Conservation (phyloP, 441 rosid species). For the Eutrema salsugineum region DNA sequence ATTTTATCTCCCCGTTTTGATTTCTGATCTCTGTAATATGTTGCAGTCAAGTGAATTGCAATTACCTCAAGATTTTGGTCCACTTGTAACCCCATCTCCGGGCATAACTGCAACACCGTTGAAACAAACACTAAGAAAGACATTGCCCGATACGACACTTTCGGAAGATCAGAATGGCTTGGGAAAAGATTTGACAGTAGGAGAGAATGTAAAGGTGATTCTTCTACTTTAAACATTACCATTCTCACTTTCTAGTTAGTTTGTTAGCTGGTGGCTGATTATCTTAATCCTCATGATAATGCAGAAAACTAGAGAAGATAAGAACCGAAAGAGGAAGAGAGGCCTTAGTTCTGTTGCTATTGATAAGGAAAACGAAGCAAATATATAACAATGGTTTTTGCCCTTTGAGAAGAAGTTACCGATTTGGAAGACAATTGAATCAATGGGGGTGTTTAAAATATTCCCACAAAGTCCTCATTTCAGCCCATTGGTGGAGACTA, state of each 20-base stretch:
- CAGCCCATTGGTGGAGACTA: constrained; percentile 42
- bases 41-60: constrained; percentile 40
- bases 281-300: not conserved
- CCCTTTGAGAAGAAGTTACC: constrained; percentile 52
- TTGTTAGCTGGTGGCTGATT: not conserved
- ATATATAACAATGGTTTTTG: constrained; percentile 25
- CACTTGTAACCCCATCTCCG: not conserved
- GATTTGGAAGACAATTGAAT: constrained; percentile 52
- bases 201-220: not conserved
- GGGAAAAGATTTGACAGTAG: not conserved
- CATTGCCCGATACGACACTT: too few species aligned
- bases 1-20: not conserved
- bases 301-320: constrained; percentile 31
- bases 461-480: constrained; percentile 69
- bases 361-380: not conserved
- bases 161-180: too few species aligned
- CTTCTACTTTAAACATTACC: not conserved
- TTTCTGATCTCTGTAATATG: not conserved
- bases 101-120: not conserved
- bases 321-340: constrained; percentile 51
- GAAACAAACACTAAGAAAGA: not conserved
- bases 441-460: constrained; percentile 48
- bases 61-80: constrained; percentile 21
- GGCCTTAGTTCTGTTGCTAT: constrained; percentile 26
- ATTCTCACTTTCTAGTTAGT: not conserved